These are phyloP conservation scores for Eutrema japonicum DNA, from an alignment of 345 rosid species.

Conservation along the genomic window DNA sequence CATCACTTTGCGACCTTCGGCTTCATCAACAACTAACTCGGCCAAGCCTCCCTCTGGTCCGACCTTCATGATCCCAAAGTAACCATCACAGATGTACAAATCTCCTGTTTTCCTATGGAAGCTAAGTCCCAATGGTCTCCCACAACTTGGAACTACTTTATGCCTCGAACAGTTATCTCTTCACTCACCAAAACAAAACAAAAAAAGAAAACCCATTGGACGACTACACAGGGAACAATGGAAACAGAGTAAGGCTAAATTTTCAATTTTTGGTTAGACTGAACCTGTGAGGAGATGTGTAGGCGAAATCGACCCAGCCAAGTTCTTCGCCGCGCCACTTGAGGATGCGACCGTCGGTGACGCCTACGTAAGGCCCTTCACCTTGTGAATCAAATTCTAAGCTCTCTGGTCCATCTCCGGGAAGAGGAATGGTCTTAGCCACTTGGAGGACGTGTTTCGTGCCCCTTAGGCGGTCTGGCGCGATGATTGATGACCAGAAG, in stretches of 20 bases:
- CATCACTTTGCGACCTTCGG: constrained; percentile 53
- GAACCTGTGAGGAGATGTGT: constrained; percentile 60
- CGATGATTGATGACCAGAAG: constrained; percentile 38
- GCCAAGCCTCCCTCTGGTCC: constrained; percentile 76
- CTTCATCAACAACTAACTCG: constrained; percentile 50
- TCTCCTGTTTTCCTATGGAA: constrained; percentile 65
- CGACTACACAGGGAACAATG: neutral
- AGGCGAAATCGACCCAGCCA: constrained; percentile 68
- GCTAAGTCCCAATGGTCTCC: constrained; percentile 72
- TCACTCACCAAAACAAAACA: neutral
- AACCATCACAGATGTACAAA: constrained; percentile 78
- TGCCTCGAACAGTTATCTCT: constrained; percentile 40
- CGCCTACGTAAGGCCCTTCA: constrained; percentile 61
- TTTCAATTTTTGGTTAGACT: neutral
- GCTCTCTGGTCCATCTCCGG: constrained; percentile 41
- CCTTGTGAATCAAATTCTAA: constrained; percentile 40
- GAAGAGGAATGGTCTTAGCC: constrained; percentile 40
- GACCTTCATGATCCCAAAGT: constrained; percentile 64
- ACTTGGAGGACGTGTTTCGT: constrained; percentile 19
- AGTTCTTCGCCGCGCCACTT: constrained; percentile 43
- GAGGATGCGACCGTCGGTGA: constrained; percentile 70
- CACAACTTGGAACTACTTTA: constrained; percentile 60
- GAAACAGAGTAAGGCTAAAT: neutral
- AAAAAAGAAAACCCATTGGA: neutral
- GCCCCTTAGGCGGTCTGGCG: constrained; percentile 17